These are phyloP conservation scores for Pittosporum tobira DNA, from an alignment of 129 eudicot genomes.

Conservation along the genomic window DNA sequence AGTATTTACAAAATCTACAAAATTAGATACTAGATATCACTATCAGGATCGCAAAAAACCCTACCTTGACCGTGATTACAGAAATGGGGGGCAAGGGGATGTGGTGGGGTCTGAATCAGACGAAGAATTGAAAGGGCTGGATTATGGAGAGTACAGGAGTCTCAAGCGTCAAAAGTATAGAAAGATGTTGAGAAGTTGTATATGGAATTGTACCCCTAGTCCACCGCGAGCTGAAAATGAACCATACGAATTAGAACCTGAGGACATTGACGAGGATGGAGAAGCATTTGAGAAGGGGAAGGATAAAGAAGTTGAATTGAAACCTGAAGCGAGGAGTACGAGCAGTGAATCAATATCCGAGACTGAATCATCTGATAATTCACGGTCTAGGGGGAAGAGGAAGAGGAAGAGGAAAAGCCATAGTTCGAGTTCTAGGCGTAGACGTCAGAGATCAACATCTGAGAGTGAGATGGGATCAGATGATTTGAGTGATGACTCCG, in stretches of 20 bases:
- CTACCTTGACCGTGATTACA: constrained; percentile 49
- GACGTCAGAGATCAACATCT: constrained; percentile 30
- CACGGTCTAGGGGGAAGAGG: constrained; percentile 33
- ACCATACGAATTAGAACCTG: constrained; percentile 32
- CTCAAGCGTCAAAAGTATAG: constrained; percentile 65
- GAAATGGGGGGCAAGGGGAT: constrained; percentile 23
- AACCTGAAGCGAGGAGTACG: constrained; percentile 7
- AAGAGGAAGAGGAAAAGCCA: no score
- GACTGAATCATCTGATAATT: constrained; percentile 19
- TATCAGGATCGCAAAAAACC: constrained; percentile 20
- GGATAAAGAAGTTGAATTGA: constrained; percentile 5
- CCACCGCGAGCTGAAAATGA: constrained; percentile 62
- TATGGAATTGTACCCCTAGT: constrained; percentile 88
- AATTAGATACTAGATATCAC: constrained; percentile 11
- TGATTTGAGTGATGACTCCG: constrained; percentile 40
- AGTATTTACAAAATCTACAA: not conserved
- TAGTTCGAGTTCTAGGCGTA: constrained; percentile 35
- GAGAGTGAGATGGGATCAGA: constrained; percentile 41
- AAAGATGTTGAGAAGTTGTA: constrained; percentile 35
- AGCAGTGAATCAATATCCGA: constrained; percentile 8
- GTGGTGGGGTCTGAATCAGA: constrained; percentile 52
- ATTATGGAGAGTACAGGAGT: constrained; percentile 66
- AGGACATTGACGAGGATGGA: constrained; percentile 32
- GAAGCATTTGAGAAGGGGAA: constrained; percentile 18
- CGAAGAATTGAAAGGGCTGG: constrained; percentile 62